Evolutionary conservation across 306 rosid species (phyloP).

Genomic region (Begonia loranthoides): DNA sequence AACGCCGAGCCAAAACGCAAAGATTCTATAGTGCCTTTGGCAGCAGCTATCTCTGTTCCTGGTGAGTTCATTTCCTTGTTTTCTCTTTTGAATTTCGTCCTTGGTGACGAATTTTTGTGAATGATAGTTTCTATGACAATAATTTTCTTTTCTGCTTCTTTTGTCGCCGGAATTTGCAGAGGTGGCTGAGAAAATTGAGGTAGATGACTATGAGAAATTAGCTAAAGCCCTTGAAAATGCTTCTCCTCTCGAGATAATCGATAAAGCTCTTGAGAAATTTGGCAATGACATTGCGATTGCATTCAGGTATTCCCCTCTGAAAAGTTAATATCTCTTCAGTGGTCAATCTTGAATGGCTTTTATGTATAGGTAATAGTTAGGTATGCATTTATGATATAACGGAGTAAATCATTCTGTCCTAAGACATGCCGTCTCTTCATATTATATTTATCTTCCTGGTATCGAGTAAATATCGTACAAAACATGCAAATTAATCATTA

Average conservation of each 20-base stretch:
- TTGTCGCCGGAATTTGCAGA: conserved; percentile 26
- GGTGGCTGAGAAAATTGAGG: conserved; percentile 35
- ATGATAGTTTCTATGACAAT: not conserved
- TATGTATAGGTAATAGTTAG: no score
- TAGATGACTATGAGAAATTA: conserved; percentile 28
- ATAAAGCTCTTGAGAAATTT: conserved; percentile 60
- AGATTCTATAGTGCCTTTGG: conserved; percentile 32
- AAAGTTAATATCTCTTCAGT: not conserved
- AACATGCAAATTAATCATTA: no score
- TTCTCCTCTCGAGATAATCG: conserved; percentile 76
- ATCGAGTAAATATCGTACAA: no score
- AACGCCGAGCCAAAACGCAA: conserved; percentile 36
- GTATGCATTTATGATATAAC: no score
- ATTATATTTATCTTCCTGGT: no score
- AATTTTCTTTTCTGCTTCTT: not conserved
- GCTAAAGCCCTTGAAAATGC: conserved; percentile 49
- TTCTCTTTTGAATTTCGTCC: no score
- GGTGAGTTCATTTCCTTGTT: conserved; percentile 18
- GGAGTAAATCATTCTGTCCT: no score
- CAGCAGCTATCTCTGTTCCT: conserved; percentile 30
- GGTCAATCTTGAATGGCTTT: no score
- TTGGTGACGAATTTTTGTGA: not conserved
- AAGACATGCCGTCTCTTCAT: no score
- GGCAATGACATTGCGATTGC: conserved; percentile 83
- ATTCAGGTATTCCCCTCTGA: conserved; percentile 39